Conservation (phyloP, 164 flowering plant species). For the Chloranthus sessilifolius region DNA sequence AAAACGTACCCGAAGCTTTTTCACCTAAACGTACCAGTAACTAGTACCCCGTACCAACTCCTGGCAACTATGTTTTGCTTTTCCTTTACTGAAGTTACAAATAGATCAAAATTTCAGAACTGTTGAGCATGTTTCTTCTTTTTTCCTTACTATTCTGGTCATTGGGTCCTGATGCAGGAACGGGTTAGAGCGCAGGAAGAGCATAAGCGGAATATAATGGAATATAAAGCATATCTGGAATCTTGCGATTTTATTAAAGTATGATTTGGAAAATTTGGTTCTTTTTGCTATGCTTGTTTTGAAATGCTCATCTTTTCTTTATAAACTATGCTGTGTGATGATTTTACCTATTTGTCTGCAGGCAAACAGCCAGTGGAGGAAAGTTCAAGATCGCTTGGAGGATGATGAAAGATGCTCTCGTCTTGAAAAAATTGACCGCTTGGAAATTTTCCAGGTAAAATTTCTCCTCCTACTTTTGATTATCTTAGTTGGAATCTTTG, state of each 20-base stretch:
- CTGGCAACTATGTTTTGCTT: too few species aligned
- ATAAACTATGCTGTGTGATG: not conserved
- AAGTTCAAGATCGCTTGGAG: slow-evolving; percentile 85
- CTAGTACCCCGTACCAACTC: too few species aligned
- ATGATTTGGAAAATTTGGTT: not conserved
- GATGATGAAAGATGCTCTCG: slow-evolving; percentile 90
- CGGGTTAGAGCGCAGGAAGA: slow-evolving; percentile 82
- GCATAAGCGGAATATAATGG: slow-evolving; percentile 54
- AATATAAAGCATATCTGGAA: slow-evolving; percentile 71
- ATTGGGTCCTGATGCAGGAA: slow-evolving; percentile 46
- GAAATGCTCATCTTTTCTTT: not conserved
- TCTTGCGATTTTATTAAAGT: slow-evolving; percentile 93
- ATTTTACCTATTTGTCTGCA: slow-evolving; percentile 15
- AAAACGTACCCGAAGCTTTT: too few species aligned
- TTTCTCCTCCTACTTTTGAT: slow-evolving; percentile 2
- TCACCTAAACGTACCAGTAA: too few species aligned
- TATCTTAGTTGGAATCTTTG: too few species aligned
- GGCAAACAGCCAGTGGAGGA: slow-evolving; percentile 92
- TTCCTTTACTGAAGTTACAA: not conserved
- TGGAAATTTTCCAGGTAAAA: slow-evolving; percentile 74
- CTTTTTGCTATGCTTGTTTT: not conserved
- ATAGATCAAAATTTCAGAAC: not conserved
- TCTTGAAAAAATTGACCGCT: slow-evolving; percentile 86
- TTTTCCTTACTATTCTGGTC: not conserved
- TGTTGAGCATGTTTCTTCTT: not conserved